Conservation (phyloP, 2,329 filamentous ascomycete genomes). For the Aspergillus sp. region DNA sequence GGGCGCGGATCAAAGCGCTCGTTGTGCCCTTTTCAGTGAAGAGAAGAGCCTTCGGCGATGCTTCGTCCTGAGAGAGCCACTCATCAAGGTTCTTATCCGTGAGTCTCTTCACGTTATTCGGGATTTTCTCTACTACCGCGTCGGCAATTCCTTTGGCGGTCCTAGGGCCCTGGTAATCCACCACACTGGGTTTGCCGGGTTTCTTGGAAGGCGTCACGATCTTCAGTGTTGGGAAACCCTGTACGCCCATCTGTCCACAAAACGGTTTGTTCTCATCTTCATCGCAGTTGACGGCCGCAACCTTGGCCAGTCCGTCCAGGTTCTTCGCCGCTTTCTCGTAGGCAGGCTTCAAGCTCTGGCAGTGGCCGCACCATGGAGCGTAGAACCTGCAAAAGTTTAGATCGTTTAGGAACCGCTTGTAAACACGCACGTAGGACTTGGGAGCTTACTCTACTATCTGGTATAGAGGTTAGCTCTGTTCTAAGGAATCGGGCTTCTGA, state of each 20-base stretch:
- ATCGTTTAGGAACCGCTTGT: conserved; percentile 29
- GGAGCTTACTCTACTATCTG: conserved; percentile 55
- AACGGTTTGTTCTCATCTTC: conserved; percentile 88
- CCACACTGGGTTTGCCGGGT: conserved; percentile 72
- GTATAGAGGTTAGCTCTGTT: conserved; percentile 19
- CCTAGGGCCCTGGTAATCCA: conserved; percentile 85
- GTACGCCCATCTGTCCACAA: conserved; percentile 79
- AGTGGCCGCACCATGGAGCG: conserved; percentile 97
- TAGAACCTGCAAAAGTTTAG: conserved; percentile 69
- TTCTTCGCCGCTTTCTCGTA: conserved; percentile 92
- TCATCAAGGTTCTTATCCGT: conserved; percentile 74
- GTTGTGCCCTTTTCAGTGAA: conserved; percentile 93
- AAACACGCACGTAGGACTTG: conserved; percentile 10
- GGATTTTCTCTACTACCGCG: conserved; percentile 80
- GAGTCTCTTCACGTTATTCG: conserved; percentile 82
- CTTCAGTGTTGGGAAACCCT: conserved; percentile 96
- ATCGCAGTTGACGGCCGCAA: conserved; percentile 93
- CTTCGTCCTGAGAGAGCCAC: conserved; percentile 68
- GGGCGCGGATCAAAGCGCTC: conserved; percentile 74
- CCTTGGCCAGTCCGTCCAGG: conserved; percentile 88
- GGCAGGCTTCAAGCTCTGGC: conserved; percentile 89
- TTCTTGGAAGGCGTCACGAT: conserved; percentile 85
- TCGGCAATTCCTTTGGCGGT: conserved; percentile 86
- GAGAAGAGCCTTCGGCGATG: conserved; percentile 78
- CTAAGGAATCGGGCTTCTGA: background rate